Evolutionary conservation across 1,139 yeast species (phyloP).

Genomic region (Saccharomyces hybrid): DNA sequence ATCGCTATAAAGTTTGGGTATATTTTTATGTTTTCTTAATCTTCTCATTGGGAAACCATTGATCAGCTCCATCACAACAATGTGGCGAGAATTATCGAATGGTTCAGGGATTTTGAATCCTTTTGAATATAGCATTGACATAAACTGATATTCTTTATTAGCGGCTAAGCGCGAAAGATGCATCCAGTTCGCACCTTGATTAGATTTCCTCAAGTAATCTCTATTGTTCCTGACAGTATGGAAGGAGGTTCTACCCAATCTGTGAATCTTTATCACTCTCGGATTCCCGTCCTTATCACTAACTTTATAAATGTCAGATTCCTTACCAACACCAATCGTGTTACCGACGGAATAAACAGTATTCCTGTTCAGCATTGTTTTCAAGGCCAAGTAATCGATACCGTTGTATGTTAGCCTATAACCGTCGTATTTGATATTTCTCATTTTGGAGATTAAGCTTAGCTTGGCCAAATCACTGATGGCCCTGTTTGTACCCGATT

Average conservation of each 20-base stretch:
- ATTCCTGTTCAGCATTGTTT: conserved; percentile 67
- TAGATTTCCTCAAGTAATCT: conserved; percentile 66
- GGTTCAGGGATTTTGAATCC: conserved; percentile 88
- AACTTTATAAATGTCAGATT: conserved; percentile 89
- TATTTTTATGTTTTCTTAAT: conserved; percentile 58
- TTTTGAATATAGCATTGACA: conserved; percentile 63
- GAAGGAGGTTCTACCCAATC: conserved; percentile 91
- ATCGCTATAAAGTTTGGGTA: conserved; percentile 67
- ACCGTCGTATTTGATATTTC: conserved; percentile 91
- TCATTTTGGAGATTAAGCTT: conserved; percentile 63
- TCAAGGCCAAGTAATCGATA: conserved; percentile 83
- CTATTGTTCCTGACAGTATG: conserved; percentile 87
- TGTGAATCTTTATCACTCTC: conserved; percentile 78
- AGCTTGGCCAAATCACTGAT: conserved; percentile 84
- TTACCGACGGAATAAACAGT: conserved; percentile 74
- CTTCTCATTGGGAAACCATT: conserved; percentile 87
- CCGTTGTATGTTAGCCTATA: conserved; percentile 84
- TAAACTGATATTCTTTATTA: conserved; percentile 80
- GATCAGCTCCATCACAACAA: conserved; percentile 86
- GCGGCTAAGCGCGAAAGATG: conserved; percentile 85
- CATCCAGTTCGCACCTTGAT: conserved; percentile 75
- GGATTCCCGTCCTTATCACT: conserved; percentile 59
- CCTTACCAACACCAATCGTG: conserved; percentile 95
- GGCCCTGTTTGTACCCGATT: conserved; percentile 68
- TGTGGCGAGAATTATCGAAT: conserved; percentile 82